These are phyloP conservation scores for Microcyclospora tardicrescens DNA, from an alignment of 2,329 filamentous ascomycete genomes.

Conservation along the genomic window DNA sequence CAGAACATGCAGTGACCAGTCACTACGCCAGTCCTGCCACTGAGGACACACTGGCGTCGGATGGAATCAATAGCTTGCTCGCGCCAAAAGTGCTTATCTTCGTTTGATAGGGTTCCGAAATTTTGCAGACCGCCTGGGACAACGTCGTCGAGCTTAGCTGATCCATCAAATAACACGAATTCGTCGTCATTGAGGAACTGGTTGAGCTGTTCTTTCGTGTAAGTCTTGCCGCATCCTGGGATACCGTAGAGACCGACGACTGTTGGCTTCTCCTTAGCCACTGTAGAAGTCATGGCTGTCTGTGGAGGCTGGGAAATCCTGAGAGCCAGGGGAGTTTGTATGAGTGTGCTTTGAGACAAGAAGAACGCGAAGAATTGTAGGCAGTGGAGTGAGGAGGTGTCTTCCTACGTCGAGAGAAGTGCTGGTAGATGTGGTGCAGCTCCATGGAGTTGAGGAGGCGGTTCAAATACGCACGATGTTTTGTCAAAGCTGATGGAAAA, in stretches of 20 bases:
- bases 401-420: too few species aligned
- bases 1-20: slow-evolving; percentile 46
- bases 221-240: slow-evolving; percentile 42
- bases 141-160: slow-evolving; percentile 31
- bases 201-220: slow-evolving; percentile 23
- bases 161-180: slow-evolving; percentile 43
- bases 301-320: too few species aligned
- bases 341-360: too few species aligned
- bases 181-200: slow-evolving; percentile 19
- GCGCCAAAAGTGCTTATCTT: slow-evolving; percentile 29
- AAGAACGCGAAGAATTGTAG: too few species aligned
- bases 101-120: slow-evolving; percentile 32
- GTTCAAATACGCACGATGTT: too few species aligned
- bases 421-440: too few species aligned
- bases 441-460: too few species aligned
- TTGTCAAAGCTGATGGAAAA: too few species aligned
- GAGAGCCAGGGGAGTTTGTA: too few species aligned
- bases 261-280: not conserved
- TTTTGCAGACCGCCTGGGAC: slow-evolving; percentile 34
- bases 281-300: too few species aligned
- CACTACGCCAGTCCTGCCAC: slow-evolving; percentile 33
- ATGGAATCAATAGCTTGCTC: slow-evolving; percentile 36
- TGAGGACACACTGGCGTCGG: slow-evolving; percentile 22
- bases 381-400: too few species aligned
- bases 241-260: slow-evolving; percentile 45